A percentile compares a stretch with the other conserved stretches of the same genome.
Conservation (phyloP, 2,329 filamentous ascomycete species). For the Setomelanomma holmii region DNA sequence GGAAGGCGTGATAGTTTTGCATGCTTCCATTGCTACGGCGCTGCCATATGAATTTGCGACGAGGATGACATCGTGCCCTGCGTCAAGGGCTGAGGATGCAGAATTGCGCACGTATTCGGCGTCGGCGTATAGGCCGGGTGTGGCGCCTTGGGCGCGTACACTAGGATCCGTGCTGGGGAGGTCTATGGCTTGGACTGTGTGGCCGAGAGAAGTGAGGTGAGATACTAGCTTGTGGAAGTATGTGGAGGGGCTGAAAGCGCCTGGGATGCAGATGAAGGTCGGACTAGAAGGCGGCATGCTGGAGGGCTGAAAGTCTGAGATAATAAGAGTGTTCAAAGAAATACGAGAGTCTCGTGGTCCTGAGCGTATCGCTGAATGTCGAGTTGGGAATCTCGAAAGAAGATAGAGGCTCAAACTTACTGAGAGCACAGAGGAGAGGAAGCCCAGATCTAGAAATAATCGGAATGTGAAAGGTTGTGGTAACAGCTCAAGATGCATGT, state of each 20-base stretch:
- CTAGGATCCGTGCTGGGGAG: neutral
- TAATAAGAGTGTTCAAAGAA: too few species aligned
- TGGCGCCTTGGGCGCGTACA: neutral
- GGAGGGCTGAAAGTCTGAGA: too few species aligned
- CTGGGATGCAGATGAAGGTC: conserved; percentile 20
- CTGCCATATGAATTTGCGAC: conserved; percentile 46
- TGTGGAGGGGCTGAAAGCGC: conserved; percentile 11
- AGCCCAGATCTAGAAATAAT: too few species aligned
- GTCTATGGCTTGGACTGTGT: neutral
- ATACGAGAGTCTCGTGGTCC: too few species aligned
- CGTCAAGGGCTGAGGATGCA: conserved; percentile 8
- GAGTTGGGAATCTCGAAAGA: too few species aligned
- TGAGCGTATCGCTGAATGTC: too few species aligned
- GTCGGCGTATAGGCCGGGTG: neutral
- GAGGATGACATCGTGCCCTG: conserved; percentile 39
- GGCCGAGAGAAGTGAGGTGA: conserved; percentile 14
- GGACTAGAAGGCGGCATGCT: conserved; percentile 6
- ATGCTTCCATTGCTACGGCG: conserved; percentile 31
- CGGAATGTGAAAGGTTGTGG: too few species aligned
- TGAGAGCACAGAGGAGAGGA: too few species aligned
- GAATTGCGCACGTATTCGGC: neutral
- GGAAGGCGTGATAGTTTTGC: conserved; percentile 26
- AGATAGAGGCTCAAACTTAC: too few species aligned
- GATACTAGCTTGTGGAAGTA: conserved; percentile 13
- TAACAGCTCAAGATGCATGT: too few species aligned